Base-by-base conservation (phyloP, 495 filamentous ascomycete genomes). In the Xylaria scruposa region DNA sequence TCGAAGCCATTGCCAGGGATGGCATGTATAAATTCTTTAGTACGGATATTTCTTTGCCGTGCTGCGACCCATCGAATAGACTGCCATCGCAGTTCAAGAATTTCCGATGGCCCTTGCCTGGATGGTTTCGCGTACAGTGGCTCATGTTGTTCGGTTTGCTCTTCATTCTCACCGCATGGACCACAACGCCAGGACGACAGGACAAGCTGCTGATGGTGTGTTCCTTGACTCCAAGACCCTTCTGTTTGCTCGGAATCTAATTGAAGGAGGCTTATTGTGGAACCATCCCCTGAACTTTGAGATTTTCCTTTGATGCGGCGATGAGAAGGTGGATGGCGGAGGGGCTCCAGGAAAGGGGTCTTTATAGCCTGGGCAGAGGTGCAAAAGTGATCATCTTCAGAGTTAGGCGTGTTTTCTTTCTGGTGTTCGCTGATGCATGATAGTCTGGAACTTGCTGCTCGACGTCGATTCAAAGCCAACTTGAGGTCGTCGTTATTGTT, bases 381-480 rank as follows among this genome's bases (percentile, higher is more conserved):
- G n/a, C 47, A 46, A 58, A 71, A 76, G 46, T 77, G 65, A 17
- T 71, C 75, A 47, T 73, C 73, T 26, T 79, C 72, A 38, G 72
- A 76, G 71, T 73, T 74, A 70, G 72, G 75, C 54, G 70, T 76
- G 63, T 77, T 78, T 60, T 76, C 74, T 49, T 79, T 73, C 54
- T 67, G 67, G 47, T 71, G 73, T 58, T 77, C 72, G 53, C 75
- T 74, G 44, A 67, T 62, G 31, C 75, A 75, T 24, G 72, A 72
- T 2, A 76, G 74, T 68, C 74, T 70, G 26, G 73, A 76, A 51
- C 76, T 68, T 15, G 72, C 58, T 51, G 71, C 64, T 68, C 68
- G 62, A 59, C 38, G 76, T 72, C 72, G 76, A 75, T 74, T 58
- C 69, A 62, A 21, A 13, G 51, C 40, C 13, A 1, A 8, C 40